Evolutionary conservation across 208 protist genomes (phyloP), one percentile per base, ranked within the genome.

Genomic region (Porcisia hertigi): DNA sequence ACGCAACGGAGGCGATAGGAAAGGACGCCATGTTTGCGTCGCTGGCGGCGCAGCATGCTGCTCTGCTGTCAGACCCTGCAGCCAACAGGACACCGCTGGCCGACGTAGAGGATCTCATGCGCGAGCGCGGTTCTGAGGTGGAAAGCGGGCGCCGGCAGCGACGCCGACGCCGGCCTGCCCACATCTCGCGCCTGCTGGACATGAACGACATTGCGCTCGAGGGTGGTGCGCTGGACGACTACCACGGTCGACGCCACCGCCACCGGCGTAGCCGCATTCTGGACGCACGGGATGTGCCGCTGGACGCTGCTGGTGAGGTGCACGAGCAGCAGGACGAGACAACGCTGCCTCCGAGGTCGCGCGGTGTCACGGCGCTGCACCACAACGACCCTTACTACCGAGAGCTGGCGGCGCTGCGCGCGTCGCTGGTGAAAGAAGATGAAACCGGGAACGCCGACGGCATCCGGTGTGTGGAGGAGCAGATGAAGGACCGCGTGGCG

Each of bases 351-450:
- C 69, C 84, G 4, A 64, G 49, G 57, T 62, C 73, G 9, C 75
- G 57, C 23, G 75, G 34, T 45, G 75, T 80, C 20, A 69, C 81
- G 23, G 49, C 65, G n/a, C 60, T 75, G 60, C 49, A 72, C 64
- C 49, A 25, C 60, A 83, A 63, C 71, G 84, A 88, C 71, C 60
- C 80, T 18, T 88, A 89, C 73, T 92, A 86, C 75, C 78, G 86
- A 60, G 85, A 89, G 84, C 84, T 90, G 66, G n/a, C 23, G 60
- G 75, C 81, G 55, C 72, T 85, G 47, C 81, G 77, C 71, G 75
- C 79, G 54, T 62, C 76, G 43, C 75, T 90, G 52, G 67, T 80
- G 49, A 73, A 71, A 18, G 80, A 87, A 75, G 80, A 34, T 9
- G 75, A 76, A 8, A 54, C 55, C 18, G 71, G 69, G 70, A 62